These are phyloP conservation scores for Globisporangium cystogenes DNA, from an alignment of 352 stramenopile genomes.

Conservation along the genomic window DNA sequence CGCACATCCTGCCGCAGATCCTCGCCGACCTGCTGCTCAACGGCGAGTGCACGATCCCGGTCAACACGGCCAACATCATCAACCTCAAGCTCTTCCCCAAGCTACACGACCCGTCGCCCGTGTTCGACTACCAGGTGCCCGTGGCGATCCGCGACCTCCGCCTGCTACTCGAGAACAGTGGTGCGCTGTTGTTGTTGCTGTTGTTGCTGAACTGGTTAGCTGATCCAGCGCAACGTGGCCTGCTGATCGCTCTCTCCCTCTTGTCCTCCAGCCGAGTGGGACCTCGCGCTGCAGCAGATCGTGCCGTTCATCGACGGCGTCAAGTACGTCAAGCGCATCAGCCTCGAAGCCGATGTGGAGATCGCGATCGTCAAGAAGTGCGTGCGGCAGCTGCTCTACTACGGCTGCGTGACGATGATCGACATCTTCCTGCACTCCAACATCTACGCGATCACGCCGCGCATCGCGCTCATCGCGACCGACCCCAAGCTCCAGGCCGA, in stretches of 20 bases:
- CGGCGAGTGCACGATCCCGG: constrained; percentile 78
- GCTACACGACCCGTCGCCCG: constrained; percentile 53
- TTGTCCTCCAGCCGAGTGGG: constrained; percentile 86
- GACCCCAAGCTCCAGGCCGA: constrained; percentile 64
- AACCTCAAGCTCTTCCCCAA: constrained; percentile 85
- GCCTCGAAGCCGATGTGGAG: constrained; percentile 83
- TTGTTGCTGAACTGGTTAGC: too few relatives aligned
- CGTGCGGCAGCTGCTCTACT: constrained; percentile 84
- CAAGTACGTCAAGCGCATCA: constrained; percentile 88
- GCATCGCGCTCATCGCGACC: constrained; percentile 52
- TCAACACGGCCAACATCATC: constrained; percentile 80
- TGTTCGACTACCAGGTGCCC: constrained; percentile 85
- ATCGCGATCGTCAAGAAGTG: constrained; percentile 87
- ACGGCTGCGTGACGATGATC: constrained; percentile 84
- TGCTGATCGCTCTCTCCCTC: too few relatives aligned
- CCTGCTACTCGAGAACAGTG: constrained; percentile 67
- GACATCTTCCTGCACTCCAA: constrained; percentile 91
- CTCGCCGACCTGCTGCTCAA: constrained; percentile 61
- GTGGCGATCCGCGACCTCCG: constrained; percentile 73
- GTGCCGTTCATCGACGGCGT: constrained; percentile 89
- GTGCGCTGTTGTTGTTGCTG: constrained; percentile 21
- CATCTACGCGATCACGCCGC: constrained; percentile 75
- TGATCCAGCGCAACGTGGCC: too few relatives aligned
- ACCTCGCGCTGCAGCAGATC: constrained; percentile 85
- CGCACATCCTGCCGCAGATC: constrained; percentile 67